These are phyloP conservation scores for Aspergillus sp. DNA, from an alignment of 2,329 filamentous ascomycete genomes.

Conservation along the genomic window DNA sequence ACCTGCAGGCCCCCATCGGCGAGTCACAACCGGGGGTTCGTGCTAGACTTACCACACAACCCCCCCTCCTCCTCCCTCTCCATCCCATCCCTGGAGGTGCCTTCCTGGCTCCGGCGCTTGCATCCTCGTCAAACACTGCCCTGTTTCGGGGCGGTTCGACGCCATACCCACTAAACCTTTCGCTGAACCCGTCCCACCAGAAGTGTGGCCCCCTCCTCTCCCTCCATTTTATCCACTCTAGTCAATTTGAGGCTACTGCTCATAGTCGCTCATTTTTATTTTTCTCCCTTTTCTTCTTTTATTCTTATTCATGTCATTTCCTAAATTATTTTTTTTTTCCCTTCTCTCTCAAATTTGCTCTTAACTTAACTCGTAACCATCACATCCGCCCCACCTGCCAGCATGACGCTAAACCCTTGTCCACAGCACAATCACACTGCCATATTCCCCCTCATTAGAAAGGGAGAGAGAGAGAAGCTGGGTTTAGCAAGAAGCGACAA, in stretches of 20 bases:
- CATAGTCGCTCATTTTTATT: neutral
- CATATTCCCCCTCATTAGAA: neutral
- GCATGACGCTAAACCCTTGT: constrained; percentile 17
- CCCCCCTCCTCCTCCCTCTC: constrained; percentile 1
- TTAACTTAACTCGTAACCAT: constrained; percentile 1
- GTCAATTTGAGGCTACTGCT: neutral
- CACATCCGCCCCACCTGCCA: constrained; percentile 21
- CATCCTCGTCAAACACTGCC: constrained; percentile 27
- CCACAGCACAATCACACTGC: constrained; percentile 4
- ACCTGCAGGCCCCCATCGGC: constrained; percentile 28
- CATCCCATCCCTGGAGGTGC: constrained; percentile 23
- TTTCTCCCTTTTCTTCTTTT: no score
- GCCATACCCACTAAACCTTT: constrained; percentile 17
- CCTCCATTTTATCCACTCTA: neutral
- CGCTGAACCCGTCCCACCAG: constrained; percentile 5
- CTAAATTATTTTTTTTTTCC: no score
- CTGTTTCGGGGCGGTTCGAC: constrained; percentile 24
- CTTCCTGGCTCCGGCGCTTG: constrained; percentile 26
- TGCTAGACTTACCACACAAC: constrained; percentile 22
- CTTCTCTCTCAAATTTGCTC: neutral
- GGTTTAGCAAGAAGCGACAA: neutral
- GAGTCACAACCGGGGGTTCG: constrained; percentile 33
- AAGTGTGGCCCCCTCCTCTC: neutral
- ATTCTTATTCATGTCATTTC: no score
- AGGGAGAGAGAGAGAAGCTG: neutral